These are phyloP conservation scores for Mimosa bimucronata DNA, from an alignment of 306 rosid species.

Conservation along the genomic window DNA sequence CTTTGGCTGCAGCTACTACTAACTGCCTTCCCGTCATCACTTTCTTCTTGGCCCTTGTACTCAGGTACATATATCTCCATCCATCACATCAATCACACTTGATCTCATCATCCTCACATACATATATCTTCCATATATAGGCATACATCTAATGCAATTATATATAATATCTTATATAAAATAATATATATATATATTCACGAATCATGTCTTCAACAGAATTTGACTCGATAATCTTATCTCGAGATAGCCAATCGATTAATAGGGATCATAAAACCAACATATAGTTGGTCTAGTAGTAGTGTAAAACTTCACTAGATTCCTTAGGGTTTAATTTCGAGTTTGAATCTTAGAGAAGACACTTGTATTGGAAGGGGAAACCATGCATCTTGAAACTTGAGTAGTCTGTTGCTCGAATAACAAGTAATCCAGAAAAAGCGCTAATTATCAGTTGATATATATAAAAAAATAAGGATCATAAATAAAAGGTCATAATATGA, in stretches of 20 bases:
- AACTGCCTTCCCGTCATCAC: slow-evolving; percentile 86
- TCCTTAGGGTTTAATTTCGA: no score
- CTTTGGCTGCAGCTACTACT: slow-evolving; percentile 76
- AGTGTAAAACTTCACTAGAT: no score
- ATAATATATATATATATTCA: neutral
- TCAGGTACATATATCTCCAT: slow-evolving; percentile 45
- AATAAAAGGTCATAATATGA: neutral
- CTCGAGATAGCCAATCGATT: neutral
- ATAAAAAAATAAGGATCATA: no score
- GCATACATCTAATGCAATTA: neutral
- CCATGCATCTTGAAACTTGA: no score
- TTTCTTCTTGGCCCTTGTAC: slow-evolving; percentile 70
- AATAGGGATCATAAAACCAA: neutral
- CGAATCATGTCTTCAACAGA: neutral
- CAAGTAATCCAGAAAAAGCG: no score
- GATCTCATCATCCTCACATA: neutral
- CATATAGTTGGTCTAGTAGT: no score
- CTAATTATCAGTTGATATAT: no score
- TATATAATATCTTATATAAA: neutral
- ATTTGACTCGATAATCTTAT: neutral
- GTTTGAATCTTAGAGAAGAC: no score
- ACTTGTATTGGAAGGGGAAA: no score
- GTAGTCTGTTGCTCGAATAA: no score
- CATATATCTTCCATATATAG: neutral
- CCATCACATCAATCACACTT: neutral